Evolutionary conservation across 208 protist genomes (phyloP), one percentile per base, ranked within the genome.

Genomic region (Lotmaria passim): DNA sequence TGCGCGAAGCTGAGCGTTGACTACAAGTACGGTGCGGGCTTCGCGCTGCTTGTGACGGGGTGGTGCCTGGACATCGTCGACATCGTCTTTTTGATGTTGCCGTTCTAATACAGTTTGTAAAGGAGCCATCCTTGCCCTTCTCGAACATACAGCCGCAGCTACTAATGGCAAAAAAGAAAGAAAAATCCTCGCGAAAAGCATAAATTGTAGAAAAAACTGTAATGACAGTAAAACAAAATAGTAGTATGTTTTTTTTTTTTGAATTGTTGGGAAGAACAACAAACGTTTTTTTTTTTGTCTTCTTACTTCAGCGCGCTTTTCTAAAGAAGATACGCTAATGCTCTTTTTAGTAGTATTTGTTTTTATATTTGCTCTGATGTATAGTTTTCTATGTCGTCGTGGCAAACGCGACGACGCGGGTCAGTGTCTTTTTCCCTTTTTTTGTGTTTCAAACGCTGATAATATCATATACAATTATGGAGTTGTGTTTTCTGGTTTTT

Each of bases 21-120:
- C 30, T 69, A 31, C 28, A 76, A 71, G 34, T 82, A 77, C 43
- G 74, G 78, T 43, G 66, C 56, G 3, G 70, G 82, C 26, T 81
- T 84, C n/a, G 78, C 44, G 14, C 69, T 83, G 28, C 39, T 79
- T 15, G 39, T 83, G 31, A 52, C 53, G 30, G 82, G 51, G n/a
- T 88, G 82, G 78, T 73, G 62, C 44, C 47, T 83, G 7, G 11
- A 74, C 53, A 72, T 85, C 46, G 2, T 85, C 26, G 48, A 74
- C 72, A 76, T 83, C 23, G 34, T 83, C 21, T 50, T 79, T 33
- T 47, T 85, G 33, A 61, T 83, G 59, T 23, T 73, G 10, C 51
- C 69, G 46, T 74, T 44, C 58, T 69, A 75, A 67, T 24, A 51
- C 21, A 46, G 11, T 30, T 4, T 57, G 51, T 57, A 57, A 14